phyloP scores from a whole-genome alignment of 2,329 filamentous ascomycete genomes.

The Talaromyces marneffei region DNA sequence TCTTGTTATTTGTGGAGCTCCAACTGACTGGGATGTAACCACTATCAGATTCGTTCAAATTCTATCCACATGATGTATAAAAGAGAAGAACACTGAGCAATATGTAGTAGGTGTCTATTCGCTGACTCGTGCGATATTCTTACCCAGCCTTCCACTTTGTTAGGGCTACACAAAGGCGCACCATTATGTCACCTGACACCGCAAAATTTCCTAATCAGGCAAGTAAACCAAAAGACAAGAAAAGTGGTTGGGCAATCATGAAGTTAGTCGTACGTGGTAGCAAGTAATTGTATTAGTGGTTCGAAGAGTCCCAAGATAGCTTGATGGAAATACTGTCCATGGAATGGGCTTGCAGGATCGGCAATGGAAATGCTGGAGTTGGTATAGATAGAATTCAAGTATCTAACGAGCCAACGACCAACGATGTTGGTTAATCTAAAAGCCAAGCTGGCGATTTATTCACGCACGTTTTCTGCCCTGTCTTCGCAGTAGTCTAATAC shows the following conservation, averaged over 20 bases:
- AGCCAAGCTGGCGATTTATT: neutral
- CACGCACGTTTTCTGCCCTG: neutral
- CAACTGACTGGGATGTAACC: neutral
- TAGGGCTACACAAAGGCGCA: neutral
- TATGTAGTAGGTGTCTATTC: neutral
- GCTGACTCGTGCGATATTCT: neutral
- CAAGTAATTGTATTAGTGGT: too few species aligned
- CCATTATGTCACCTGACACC: neutral
- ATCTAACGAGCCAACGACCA: neutral
- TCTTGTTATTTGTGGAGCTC: neutral
- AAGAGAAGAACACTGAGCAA: neutral
- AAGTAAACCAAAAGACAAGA: neutral
- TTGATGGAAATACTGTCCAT: neutral
- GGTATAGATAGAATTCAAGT: neutral
- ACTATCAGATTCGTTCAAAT: neutral
- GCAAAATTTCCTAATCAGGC: neutral
- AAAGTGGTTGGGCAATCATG: neutral
- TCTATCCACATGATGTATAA: neutral
- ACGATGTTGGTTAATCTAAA: neutral
- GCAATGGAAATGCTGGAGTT: neutral
- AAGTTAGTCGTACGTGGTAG: too few species aligned
- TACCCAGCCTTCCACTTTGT: neutral
- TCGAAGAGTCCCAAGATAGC: neutral
- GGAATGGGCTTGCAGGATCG: neutral
- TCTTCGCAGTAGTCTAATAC: neutral